Evolutionary conservation across 2,329 filamentous ascomycete species (phyloP).

Genomic region (Epichloe festucae): DNA sequence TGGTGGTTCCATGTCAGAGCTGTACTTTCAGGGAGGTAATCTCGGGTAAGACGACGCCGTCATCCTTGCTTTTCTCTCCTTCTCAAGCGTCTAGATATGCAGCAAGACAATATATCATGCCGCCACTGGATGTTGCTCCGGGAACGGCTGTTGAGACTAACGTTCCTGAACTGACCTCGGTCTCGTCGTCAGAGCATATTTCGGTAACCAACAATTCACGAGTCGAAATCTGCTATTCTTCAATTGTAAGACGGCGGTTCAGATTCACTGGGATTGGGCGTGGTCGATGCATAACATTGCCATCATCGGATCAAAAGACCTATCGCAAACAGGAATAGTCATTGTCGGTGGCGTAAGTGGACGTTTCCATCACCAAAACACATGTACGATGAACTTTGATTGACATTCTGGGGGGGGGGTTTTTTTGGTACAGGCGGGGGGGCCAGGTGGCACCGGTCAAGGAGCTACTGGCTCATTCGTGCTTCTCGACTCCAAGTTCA

Average conservation of each 20-base stretch:
- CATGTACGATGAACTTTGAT: no score
- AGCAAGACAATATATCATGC: no score
- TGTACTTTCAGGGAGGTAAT: conserved; percentile 43
- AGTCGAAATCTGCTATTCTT: conserved; percentile 55
- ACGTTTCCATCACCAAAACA: background rate
- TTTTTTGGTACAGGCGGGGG: background rate
- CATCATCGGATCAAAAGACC: conserved; percentile 3
- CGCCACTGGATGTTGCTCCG: no score
- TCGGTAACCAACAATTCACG: conserved; percentile 55
- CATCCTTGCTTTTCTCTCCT: no score
- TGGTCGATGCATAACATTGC: conserved; percentile 54
- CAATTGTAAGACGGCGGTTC: conserved; percentile 49
- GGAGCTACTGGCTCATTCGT: conserved; percentile 8
- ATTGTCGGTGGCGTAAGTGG: background rate
- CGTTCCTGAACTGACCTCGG: background rate
- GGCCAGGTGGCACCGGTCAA: conserved; percentile 4
- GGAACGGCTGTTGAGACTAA: background rate
- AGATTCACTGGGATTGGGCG: conserved; percentile 62
- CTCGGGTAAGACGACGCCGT: conserved; percentile 23
- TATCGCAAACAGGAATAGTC: conserved; percentile 3
- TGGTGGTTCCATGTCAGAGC: conserved; percentile 38
- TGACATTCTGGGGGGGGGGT: no score
- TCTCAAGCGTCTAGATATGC: no score
- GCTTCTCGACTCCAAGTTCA: background rate
- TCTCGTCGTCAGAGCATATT: conserved; percentile 8